These are phyloP conservation scores for Zea luxurians DNA, from an alignment of 176 grass and related monocot species.

Conservation along the genomic window DNA sequence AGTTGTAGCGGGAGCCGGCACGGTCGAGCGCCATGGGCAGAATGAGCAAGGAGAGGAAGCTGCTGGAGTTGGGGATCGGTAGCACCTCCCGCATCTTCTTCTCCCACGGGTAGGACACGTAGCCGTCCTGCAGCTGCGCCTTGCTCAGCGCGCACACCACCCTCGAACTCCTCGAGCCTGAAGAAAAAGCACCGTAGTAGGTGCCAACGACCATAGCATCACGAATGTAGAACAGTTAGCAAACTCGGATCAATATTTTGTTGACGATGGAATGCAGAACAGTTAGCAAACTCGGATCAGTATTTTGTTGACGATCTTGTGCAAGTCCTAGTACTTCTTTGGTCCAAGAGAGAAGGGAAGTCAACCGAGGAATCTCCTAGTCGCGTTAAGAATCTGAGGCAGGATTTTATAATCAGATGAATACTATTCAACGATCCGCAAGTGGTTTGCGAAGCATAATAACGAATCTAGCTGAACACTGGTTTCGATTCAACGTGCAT, in stretches of 20 bases:
- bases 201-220: not conserved
- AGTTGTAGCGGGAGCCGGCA: constrained; percentile 66
- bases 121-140: constrained; percentile 88
- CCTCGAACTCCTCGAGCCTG: constrained; percentile 80
- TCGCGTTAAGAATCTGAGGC: no score
- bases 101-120: constrained; percentile 89
- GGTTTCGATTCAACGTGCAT: constrained; percentile 43
- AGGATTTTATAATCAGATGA: not conserved
- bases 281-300: not conserved
- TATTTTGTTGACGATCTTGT: not conserved
- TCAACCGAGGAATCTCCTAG: no score
- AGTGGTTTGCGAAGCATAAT: constrained; percentile 9
- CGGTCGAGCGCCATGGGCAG: constrained; percentile 71
- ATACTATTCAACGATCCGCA: constrained; percentile 22
- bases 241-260: not conserved
- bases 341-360: not conserved
- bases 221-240: constrained; percentile 6
- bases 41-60: constrained; percentile 84
- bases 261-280: not conserved
- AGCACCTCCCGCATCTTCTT: constrained; percentile 91
- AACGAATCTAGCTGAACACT: constrained; percentile 13
- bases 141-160: constrained; percentile 83
- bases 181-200: not conserved
- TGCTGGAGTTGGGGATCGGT: constrained; percentile 63
- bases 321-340: not conserved